A percentile compares a stretch with the other conserved stretches of the same genome.
Evolutionary conservation across 257 asterid genomes (phyloP).

Genomic region (Solanum clarkiae): DNA sequence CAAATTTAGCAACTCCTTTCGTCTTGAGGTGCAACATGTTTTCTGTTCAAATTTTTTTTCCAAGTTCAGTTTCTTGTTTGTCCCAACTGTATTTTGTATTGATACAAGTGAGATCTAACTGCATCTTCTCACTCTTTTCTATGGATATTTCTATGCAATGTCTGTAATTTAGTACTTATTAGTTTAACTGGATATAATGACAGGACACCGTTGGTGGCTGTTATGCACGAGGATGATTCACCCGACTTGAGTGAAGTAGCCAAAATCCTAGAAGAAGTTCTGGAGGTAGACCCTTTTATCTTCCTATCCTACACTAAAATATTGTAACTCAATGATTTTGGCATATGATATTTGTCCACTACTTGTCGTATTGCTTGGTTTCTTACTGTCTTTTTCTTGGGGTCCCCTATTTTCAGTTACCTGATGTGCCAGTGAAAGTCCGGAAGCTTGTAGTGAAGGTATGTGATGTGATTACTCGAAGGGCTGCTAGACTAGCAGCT

Average conservation of each 20-base stretch:
- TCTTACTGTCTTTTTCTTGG: neutral
- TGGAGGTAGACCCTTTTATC: constrained; percentile 33
- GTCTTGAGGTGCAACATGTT: constrained; percentile 43
- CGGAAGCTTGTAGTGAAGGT: constrained; percentile 69
- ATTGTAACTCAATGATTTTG: neutral
- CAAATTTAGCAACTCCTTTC: constrained; percentile 51
- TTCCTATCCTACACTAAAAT: neutral
- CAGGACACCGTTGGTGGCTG: constrained; percentile 72
- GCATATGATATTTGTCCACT: neutral
- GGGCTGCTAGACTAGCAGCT: constrained; percentile 88
- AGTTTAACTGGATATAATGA: neutral
- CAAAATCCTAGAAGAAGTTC: constrained; percentile 37
- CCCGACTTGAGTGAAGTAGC: constrained; percentile 65
- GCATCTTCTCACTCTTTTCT: neutral
- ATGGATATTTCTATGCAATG: neutral
- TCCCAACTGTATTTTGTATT: neutral
- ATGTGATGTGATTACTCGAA: constrained; percentile 65
- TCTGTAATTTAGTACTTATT: neutral
- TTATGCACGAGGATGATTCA: constrained; percentile 89
- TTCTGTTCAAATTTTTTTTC: neutral
- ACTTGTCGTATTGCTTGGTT: neutral
- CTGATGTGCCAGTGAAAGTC: constrained; percentile 41
- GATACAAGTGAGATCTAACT: neutral
- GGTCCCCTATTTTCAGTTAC: constrained; percentile 27
- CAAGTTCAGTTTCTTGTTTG: neutral